A percentile compares a stretch with the other conserved stretches of the same genome.
Conservation (phyloP, 2,329 filamentous ascomycete genomes). For the Pleoardoris graminearum region DNA sequence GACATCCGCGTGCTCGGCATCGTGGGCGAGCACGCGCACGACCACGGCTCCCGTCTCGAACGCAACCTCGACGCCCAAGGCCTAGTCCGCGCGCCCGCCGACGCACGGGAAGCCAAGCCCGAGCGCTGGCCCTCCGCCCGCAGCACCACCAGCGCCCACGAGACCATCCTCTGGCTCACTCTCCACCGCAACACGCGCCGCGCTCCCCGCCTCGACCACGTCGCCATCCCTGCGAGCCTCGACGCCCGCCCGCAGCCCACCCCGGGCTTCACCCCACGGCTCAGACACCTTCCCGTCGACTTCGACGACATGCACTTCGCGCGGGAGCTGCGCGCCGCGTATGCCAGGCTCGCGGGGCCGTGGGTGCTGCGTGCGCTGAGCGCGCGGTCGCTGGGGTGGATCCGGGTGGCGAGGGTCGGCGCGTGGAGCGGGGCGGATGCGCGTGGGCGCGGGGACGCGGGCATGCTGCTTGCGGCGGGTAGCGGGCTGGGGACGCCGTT, state of each 20-base stretch:
- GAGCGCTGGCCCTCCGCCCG: background rate
- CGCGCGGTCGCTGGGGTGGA: slow-evolving; percentile 23
- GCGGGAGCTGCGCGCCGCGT: slow-evolving; percentile 15
- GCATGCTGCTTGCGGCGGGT: slow-evolving; percentile 19
- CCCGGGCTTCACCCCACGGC: background rate
- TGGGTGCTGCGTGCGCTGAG: slow-evolving; percentile 27
- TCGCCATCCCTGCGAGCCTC: slow-evolving; percentile 21
- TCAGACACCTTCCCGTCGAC: slow-evolving; percentile 10
- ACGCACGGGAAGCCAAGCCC: background rate
- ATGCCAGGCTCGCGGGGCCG: slow-evolving; percentile 25
- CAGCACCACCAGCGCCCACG: slow-evolving; percentile 7
- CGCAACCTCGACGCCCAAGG: slow-evolving; percentile 28
- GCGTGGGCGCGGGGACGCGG: background rate
- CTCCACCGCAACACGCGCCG: slow-evolving; percentile 7
- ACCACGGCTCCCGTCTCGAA: slow-evolving; percentile 22
- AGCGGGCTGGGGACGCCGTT: slow-evolving; percentile 29
- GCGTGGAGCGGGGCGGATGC: slow-evolving; percentile 22
- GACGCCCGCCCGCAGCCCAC: slow-evolving; percentile 7
- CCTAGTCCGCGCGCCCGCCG: slow-evolving; percentile 8
- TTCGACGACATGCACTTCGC: slow-evolving; percentile 38
- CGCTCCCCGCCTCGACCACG: slow-evolving; percentile 6
- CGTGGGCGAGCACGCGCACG: slow-evolving; percentile 14
- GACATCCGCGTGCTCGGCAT: slow-evolving; percentile 30
- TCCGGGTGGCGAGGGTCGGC: slow-evolving; percentile 21
- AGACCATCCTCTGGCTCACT: slow-evolving; percentile 23